Base-by-base conservation (phyloP, 176 grass and related monocot species). In the Phoenix dactylifera region DNA sequence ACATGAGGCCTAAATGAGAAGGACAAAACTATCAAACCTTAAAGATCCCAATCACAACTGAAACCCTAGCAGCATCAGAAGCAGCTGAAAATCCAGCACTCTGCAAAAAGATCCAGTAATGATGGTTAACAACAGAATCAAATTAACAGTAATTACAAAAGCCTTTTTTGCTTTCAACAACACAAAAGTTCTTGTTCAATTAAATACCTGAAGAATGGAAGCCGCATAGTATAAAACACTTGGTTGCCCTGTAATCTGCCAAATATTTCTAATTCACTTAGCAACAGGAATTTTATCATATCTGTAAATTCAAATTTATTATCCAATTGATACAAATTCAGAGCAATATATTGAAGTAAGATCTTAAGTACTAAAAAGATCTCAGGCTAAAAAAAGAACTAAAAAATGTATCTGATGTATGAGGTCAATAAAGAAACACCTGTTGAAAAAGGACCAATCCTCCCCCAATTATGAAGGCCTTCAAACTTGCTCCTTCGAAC, bases 191-290 rank as follows among this genome's bases (percentile, higher is more conserved):
- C 10, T 44, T 12, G 10, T 44, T 14, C 10, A 44, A 12, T 44
- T 6, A 68, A 61, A 19, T 60, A 98, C 93, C 88, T 92, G 84
- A 55, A 98, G 79, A 80, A 98, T 98, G 39, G 84, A 86, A 63
- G 93, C 72, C 50, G 93, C 93, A 75, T 92, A 98, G 74, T 98
- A 98, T 58, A 98, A 76, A 78, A 98, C 84, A 83, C 87, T 98
- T 57, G 84, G 81, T 57, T 98, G 84, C 50, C 87, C 93, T 60
- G 93, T 98, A 86, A 98, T 98, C 93, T 98, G 83, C 15, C 72
- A 78, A 70, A 72, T 71, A 58, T 55, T n/a, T 58, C 71, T 49
- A 68, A 61, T 66, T 81, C 56, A 56, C 57, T 59, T 72, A 52
- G 59, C 19, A 58, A 54, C 30, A 72, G 55, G 26, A 70, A 55